Evolutionary conservation across 768 basidiomycete species (phyloP), one percentile per base, ranked within the genome.

Genomic region (Rhodotorula toruloides): DNA sequence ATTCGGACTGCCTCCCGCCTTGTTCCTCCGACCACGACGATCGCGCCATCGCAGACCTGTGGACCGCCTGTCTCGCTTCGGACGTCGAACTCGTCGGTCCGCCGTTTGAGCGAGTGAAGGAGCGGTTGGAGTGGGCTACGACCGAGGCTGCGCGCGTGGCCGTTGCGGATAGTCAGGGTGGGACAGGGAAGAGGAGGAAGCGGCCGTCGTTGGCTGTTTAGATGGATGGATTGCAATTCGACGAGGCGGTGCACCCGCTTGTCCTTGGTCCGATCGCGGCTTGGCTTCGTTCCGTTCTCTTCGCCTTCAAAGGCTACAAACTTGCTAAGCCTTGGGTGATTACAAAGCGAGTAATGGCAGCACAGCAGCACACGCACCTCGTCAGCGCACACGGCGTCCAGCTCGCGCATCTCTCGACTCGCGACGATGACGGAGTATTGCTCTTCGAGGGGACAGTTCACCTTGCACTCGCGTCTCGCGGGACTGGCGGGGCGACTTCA

Each of bases 51-150:
- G 32, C 39, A 27, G 57, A 58, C 5, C 27, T 65, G 7, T 32
- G 48, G 42, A 36, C 27, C n/a, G n/a, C 57, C 25, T 56, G 56
- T 8, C 29, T 47, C 14, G 19, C 43, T 6, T 6, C 11, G 1
- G 34, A 42, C 19, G 39, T 65, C 17, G 13, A n/a, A 11, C 57
- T 65, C 42, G 42, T 47, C 11, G 63, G 63, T 13, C 16, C 19
- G 37, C 43, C 17, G 2, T 65, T 65, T 22, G 56, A 46, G 13
- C 4, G 13, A 25, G 37, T 46, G 39, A 2, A 43, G 29, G 50
- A 40, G 17, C 36, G 50, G 56, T 16, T 65, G 8, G 50, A 43
- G 19, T 65, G 63, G 63, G 63, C 54, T 16, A 11, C 16, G 54
- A 21, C 13, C 39, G 54, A 37, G 36, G 54, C 48, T 27, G 27